Conservation (phyloP, 2,329 filamentous ascomycete species). For the Ascochyta lentis region DNA sequence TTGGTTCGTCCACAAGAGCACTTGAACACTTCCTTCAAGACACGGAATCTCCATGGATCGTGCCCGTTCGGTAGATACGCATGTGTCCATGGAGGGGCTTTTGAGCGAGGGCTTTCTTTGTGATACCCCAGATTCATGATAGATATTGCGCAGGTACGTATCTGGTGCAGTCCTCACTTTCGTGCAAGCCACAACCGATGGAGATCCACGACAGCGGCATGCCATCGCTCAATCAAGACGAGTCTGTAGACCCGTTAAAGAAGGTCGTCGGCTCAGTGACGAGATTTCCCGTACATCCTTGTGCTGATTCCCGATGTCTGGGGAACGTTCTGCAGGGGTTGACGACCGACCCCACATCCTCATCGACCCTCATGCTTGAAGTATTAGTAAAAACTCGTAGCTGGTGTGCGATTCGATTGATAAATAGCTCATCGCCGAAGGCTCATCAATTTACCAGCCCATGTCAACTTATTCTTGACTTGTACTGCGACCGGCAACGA, state of each 20-base stretch:
- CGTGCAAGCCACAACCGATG: conserved; percentile 3
- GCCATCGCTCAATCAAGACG: not conserved
- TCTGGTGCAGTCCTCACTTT: not conserved
- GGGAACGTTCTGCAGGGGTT: not conserved
- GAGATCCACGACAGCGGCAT: not conserved
- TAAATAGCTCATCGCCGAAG: not conserved
- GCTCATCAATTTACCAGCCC: not conserved
- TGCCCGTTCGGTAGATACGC: not conserved
- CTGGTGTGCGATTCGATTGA: not conserved
- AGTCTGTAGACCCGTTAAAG: not conserved
- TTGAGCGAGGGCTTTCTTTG: not conserved
- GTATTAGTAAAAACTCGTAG: not conserved
- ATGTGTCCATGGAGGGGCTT: not conserved
- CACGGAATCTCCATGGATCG: not conserved
- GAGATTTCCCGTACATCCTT: not conserved
- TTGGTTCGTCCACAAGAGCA: not conserved
- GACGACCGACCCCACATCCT: not conserved
- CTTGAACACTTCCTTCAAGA: not conserved
- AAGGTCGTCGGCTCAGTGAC: not conserved
- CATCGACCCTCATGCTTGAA: not conserved
- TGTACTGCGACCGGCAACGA: not conserved
- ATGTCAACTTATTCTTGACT: not conserved
- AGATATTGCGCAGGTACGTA: not conserved
- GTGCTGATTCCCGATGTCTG: not conserved
- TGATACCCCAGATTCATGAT: not conserved